Percentiles rank a stretch among this genome's conserved stretches.
These are phyloP conservation scores for Solanum corneliomulleri DNA, from an alignment of 257 asterid species.

Conservation along the genomic window DNA sequence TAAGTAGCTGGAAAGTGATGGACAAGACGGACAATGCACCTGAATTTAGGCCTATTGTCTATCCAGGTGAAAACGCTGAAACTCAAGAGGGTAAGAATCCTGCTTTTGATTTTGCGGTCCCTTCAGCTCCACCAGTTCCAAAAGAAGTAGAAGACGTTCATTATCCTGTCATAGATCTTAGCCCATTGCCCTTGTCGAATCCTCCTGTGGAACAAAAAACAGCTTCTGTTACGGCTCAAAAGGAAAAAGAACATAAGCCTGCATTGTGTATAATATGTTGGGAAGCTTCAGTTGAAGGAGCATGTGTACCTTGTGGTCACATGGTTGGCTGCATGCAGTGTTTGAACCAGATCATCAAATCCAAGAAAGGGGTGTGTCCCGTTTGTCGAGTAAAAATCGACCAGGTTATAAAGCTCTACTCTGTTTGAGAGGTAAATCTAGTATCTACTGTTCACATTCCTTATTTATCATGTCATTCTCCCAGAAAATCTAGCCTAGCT, in stretches of 20 bases:
- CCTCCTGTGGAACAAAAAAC: neutral
- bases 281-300: constrained; percentile 10
- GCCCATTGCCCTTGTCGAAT: neutral
- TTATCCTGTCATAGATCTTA: neutral
- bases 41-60: neutral
- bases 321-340: constrained; percentile 11
- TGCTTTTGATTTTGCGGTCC: neutral
- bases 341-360: constrained; percentile 5
- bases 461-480: neutral
- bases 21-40: neutral
- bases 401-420: constrained; percentile 3
- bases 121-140: constrained; percentile 9
- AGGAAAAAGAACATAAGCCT: neutral
- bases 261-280: constrained; percentile 6
- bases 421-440: neutral
- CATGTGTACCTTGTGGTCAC: constrained; percentile 12
- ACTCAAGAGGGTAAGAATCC: neutral
- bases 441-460: neutral
- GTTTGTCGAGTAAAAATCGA: constrained; percentile 3
- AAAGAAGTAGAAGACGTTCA: neutral
- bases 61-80: neutral
- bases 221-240: neutral
- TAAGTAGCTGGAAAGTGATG: neutral
- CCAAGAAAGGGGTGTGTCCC: constrained; percentile 3
- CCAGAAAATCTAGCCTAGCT: neutral